Evolutionary conservation across 768 basidiomycete genomes (phyloP).

Genomic region (Phylloporus sp.): DNA sequence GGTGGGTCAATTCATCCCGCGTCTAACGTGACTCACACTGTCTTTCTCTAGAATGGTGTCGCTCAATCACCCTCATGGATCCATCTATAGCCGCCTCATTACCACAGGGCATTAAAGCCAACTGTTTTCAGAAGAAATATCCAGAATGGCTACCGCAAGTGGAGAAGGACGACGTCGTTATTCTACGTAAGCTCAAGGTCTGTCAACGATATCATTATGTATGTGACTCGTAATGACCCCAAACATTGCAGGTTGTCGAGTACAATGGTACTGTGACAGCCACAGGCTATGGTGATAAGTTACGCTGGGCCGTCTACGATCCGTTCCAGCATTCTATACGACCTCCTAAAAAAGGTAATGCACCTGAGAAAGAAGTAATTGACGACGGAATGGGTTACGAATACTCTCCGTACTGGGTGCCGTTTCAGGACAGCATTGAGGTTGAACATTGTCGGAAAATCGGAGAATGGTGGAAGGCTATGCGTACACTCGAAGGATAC

Average conservation of each 20-base stretch:
- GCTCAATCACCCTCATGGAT: constrained; percentile 48
- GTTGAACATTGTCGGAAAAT: constrained; percentile 42
- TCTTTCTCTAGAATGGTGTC: constrained; percentile 40
- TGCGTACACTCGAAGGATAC: constrained; percentile 11
- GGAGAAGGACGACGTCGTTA: constrained; percentile 45
- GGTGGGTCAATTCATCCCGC: constrained; percentile 20
- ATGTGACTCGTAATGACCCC: neutral
- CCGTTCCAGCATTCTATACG: constrained; percentile 34
- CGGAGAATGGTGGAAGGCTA: constrained; percentile 49
- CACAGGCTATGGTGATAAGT: constrained; percentile 42
- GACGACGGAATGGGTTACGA: constrained; percentile 35
- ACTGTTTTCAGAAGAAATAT: constrained; percentile 50
- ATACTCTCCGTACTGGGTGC: constrained; percentile 45
- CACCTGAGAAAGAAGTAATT: constrained; percentile 32
- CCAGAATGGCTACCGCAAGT: constrained; percentile 50
- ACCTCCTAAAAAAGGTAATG: constrained; percentile 36
- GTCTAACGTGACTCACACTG: neutral
- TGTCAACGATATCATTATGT: neutral
- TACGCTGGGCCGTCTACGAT: constrained; percentile 57
- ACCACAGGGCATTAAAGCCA: constrained; percentile 34
- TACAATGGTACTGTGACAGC: constrained; percentile 34
- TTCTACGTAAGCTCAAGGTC: constrained; percentile 52
- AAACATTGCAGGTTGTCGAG: constrained; percentile 30
- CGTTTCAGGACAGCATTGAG: constrained; percentile 33
- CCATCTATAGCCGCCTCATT: constrained; percentile 38